Evolutionary conservation across 768 basidiomycete species (phyloP), one percentile per base, ranked within the genome.

Genomic region (Podaxis mareebaensis): DNA sequence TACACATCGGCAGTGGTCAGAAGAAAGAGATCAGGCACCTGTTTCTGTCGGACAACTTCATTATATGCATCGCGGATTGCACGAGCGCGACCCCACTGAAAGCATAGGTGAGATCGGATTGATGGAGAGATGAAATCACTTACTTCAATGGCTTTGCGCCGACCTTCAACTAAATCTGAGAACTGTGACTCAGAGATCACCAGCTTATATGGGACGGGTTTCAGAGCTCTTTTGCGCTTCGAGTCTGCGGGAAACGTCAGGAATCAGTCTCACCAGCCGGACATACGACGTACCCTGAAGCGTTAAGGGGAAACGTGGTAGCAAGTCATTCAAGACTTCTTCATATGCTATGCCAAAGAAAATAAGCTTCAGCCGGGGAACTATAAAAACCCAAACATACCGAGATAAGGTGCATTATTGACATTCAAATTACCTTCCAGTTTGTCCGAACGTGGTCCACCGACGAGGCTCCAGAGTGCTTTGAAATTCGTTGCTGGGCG

Each of bases 91-190:
- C 76, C 75, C 81, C 82, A 83, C 84, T 85, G 56, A 11, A 40
- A 44, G 2, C 33, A 62, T 4, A 10, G 54, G 13, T 66, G 20
- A 44, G 53, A 24, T 36, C 39, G 4, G 58, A 33, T 15, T 7
- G n/a, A 60, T 53, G 12, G 17, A 12, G 17, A 28, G 59, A 44
- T 51, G 8, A 36, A 13, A 17, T 36, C 40, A 60, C 73, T 61
- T 66, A 83, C 83, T 72, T 83, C 82, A 13, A 85, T 82, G 3
- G 83, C 83, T 69, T 84, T 84, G 59, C 79, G 74, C 60, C 83
- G 75, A 22, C 84, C 84, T 33, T 74, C 56, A 20, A 79, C 67
- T 4, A 83, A 69, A 38, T 64, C 67, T 28, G 73, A 73, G 40
- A 82, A 78, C 57, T 81, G 74, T 7, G 70, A 46, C 3, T 70